Percentiles rank a stretch among this genome's conserved stretches.
Conservation (phyloP, 2,329 filamentous ascomycete genomes). For the Alternaria incomplexa region DNA sequence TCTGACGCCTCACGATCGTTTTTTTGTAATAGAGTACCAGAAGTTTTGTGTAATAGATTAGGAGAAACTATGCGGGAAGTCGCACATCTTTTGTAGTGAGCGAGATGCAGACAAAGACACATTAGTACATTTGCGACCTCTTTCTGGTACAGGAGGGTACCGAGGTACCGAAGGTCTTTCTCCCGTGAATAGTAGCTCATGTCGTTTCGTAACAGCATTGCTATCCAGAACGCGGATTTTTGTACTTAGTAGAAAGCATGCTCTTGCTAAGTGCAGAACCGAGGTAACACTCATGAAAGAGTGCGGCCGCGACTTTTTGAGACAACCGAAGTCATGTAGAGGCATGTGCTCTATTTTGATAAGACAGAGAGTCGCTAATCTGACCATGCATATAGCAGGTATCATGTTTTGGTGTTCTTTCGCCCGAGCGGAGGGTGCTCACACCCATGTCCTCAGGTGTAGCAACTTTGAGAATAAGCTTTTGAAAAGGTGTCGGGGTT, state of each 20-base stretch:
- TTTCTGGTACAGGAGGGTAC: not conserved
- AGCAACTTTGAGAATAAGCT: not conserved
- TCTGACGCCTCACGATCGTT: not conserved
- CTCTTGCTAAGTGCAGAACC: not conserved
- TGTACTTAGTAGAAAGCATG: not conserved
- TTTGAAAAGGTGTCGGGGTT: not conserved
- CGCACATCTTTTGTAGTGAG: not conserved
- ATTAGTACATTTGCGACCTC: rapidly evolving
- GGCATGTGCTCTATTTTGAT: not conserved
- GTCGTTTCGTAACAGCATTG: not conserved
- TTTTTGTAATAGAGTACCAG: not conserved
- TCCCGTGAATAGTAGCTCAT: not conserved
- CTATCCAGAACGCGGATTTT: not conserved
- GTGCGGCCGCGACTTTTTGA: not conserved
- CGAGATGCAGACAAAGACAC: no score
- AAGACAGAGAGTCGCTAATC: not conserved
- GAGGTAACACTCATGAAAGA: not conserved
- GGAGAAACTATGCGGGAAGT: not conserved
- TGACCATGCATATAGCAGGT: not conserved
- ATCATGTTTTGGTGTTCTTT: not conserved
- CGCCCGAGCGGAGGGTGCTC: not conserved
- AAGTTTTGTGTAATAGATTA: not conserved
- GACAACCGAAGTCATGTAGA: not conserved
- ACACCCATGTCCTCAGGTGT: not conserved
- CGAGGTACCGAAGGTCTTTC: not conserved